These are phyloP conservation scores for Lactarius akahatsu DNA, from an alignment of 768 basidiomycete genomes.

Conservation along the genomic window DNA sequence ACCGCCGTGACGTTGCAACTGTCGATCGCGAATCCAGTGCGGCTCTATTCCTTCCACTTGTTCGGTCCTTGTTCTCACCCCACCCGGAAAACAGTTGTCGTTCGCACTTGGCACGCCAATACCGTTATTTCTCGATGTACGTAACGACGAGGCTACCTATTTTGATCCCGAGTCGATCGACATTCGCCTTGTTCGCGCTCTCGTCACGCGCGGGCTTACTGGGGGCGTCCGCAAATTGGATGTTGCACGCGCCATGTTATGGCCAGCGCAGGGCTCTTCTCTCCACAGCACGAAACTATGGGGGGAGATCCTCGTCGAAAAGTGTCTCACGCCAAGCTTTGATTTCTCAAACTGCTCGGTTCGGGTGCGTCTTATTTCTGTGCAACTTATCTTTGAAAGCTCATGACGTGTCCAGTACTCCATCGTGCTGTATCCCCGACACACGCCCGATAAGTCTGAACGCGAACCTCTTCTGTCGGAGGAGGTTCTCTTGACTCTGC, in stretches of 20 bases:
- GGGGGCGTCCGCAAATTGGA: slow-evolving; percentile 10
- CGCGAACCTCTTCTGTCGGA: slow-evolving; percentile 21
- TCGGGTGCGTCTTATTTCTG: slow-evolving; percentile 5
- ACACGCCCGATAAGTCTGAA: neutral
- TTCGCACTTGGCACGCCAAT: slow-evolving; percentile 24
- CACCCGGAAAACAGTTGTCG: slow-evolving; percentile 10
- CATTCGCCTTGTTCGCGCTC: slow-evolving; percentile 22
- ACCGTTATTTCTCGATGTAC: slow-evolving; percentile 21
- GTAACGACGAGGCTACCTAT: neutral
- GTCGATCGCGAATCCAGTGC: slow-evolving; percentile 23
- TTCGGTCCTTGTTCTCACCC: neutral
- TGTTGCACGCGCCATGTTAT: slow-evolving; percentile 19
- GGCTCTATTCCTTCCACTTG: neutral
- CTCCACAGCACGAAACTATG: slow-evolving; percentile 9
- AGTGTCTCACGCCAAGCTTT: slow-evolving; percentile 18
- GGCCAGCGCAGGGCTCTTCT: slow-evolving; percentile 13
- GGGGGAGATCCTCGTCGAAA: slow-evolving; percentile 14
- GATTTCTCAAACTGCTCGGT: slow-evolving; percentile 19
- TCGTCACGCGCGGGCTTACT: slow-evolving; percentile 7
- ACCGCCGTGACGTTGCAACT: slow-evolving; percentile 5
- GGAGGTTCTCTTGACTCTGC: slow-evolving; percentile 30
- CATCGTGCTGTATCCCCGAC: slow-evolving; percentile 14
- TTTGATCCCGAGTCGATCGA: slow-evolving; percentile 12
- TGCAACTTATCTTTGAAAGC: neutral
- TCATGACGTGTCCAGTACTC: slow-evolving; percentile 19